A percentile compares a stretch with the other conserved stretches of the same genome.
These are phyloP conservation scores for Thraustochytrium sp. DNA, from an alignment of 352 stramenopile genomes.

Conservation along the genomic window DNA sequence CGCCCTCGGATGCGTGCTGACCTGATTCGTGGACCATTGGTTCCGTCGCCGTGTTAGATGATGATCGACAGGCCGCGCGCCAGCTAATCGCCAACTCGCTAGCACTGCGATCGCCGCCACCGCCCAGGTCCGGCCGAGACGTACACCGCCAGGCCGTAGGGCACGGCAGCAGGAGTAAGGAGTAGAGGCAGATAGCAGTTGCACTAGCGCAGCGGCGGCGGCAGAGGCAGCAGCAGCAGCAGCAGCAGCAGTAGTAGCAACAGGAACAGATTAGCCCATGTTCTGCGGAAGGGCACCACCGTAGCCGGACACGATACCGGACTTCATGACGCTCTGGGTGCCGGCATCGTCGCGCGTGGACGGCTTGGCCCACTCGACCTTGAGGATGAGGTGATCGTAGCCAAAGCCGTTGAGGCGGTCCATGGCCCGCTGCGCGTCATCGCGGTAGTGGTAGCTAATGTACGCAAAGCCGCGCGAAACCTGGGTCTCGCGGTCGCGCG, in stretches of 20 bases:
- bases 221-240: background rate
- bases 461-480: slow-evolving; percentile 95
- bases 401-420: slow-evolving; percentile 92
- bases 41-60: no score
- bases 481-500: slow-evolving; percentile 96
- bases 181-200: background rate
- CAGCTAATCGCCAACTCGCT: no score
- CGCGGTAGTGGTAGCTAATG: slow-evolving; percentile 91
- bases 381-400: slow-evolving; percentile 99
- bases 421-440: slow-evolving; percentile 91
- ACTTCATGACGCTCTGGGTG: slow-evolving; percentile 31
- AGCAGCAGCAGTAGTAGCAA: background rate
- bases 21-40: no score
- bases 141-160: no score
- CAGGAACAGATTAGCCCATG: background rate
- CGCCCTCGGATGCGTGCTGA: no score
- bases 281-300: slow-evolving; percentile 35
- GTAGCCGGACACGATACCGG: slow-evolving; percentile 26
- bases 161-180: no score
- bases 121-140: no score
- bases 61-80: no score
- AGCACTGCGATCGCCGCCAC: no score
- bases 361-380: slow-evolving; percentile 99
- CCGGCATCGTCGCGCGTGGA: slow-evolving; percentile 23
- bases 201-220: background rate